These are phyloP conservation scores for Talaromyces pinophilus DNA, from an alignment of 2,329 filamentous ascomycete genomes.

Conservation along the genomic window DNA sequence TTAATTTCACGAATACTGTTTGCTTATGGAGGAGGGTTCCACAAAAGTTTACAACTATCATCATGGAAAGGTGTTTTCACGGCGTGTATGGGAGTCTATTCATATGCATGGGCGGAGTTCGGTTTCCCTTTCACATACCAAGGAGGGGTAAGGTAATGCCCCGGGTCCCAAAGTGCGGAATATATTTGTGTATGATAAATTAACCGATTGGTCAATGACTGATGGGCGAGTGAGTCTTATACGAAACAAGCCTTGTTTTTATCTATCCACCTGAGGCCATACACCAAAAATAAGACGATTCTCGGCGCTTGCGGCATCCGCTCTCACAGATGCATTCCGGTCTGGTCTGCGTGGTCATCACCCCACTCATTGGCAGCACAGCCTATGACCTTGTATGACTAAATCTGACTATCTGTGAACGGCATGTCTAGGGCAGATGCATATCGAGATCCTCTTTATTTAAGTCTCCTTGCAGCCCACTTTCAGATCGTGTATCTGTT, in stretches of 20 bases:
- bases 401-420: not conserved
- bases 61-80: not conserved
- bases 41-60: not conserved
- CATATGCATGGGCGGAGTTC: not conserved
- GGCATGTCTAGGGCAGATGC: not conserved
- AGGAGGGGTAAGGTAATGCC: not conserved
- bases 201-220: not conserved
- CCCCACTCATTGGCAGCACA: not conserved
- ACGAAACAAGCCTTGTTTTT: not conserved
- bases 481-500: not conserved
- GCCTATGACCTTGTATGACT: not conserved
- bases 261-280: not conserved
- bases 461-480: not conserved
- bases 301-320: not conserved
- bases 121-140: not conserved
- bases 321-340: not conserved
- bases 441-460: not conserved
- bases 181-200: not conserved
- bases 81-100: not conserved
- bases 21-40: not conserved
- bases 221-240: not conserved
- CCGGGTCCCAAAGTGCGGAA: not conserved
- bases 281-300: not conserved
- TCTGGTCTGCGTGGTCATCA: not conserved
- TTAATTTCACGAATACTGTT: constrained; percentile 1